These are phyloP conservation scores for Diaporthe vexans DNA, from an alignment of 2,329 filamentous ascomycete species.

Conservation along the genomic window DNA sequence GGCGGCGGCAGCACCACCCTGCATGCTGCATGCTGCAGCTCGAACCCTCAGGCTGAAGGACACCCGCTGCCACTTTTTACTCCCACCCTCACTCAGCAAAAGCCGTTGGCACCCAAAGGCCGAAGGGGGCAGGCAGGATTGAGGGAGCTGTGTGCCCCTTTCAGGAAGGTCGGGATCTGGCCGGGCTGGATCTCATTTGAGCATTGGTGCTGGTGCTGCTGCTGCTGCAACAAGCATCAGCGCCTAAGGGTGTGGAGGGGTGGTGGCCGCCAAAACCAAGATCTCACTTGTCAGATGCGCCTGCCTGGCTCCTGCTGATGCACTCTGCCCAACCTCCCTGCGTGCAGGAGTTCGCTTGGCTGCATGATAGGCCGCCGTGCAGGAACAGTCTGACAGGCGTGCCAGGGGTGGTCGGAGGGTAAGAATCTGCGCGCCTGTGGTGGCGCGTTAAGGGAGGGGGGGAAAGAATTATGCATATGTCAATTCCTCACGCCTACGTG, in stretches of 20 bases:
- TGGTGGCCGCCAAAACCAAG: conserved; percentile 1
- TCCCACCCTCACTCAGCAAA: background rate
- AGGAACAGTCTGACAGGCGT: conserved; percentile 24
- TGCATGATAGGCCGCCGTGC: conserved; percentile 19
- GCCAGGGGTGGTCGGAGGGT: background rate
- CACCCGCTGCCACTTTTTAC: background rate
- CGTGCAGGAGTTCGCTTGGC: conserved; percentile 20
- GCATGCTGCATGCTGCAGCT: conserved; percentile 12
- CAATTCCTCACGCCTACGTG: background rate
- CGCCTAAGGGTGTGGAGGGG: conserved; percentile 7
- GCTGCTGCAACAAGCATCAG: background rate
- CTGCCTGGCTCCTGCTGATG: background rate
- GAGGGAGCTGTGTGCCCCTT: conserved; percentile 9
- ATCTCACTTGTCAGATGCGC: background rate
- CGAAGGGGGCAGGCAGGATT: background rate
- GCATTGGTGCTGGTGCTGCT: background rate
- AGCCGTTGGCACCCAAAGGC: background rate
- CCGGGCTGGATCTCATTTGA: conserved; percentile 5
- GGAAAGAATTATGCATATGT: background rate
- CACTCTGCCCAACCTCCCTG: background rate
- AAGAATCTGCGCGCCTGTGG: conserved; percentile 10
- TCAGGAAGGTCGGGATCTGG: conserved; percentile 28
- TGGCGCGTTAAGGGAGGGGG: background rate
- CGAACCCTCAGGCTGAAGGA: background rate
- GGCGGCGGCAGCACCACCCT: conserved; percentile 11